Conservation (phyloP, 176 grass and related monocot species). For the Microstegium vimineum region DNA sequence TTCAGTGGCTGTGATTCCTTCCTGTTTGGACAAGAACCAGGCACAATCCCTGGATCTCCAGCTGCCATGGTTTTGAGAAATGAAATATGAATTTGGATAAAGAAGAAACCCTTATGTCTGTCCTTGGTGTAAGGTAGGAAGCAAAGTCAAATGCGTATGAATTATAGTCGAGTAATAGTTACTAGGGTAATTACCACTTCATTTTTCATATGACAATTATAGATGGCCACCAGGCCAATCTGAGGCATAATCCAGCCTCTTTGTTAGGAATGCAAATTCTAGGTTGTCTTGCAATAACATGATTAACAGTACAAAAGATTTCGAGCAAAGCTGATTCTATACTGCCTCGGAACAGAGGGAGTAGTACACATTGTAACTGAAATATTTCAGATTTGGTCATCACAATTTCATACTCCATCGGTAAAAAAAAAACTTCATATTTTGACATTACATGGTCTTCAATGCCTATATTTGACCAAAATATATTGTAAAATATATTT, state of each 20-base stretch:
- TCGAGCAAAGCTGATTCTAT: not conserved
- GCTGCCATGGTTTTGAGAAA: constrained; percentile 52
- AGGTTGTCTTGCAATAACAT: not conserved
- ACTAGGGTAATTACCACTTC: not conserved
- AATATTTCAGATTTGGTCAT: not conserved
- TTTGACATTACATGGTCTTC: not conserved
- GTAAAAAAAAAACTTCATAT: not conserved
- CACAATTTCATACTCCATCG: not conserved
- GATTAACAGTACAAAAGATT: not conserved
- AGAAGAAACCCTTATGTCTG: not conserved
- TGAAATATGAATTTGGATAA: not conserved
- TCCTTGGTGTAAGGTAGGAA: constrained; percentile 5
- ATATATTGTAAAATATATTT: not conserved
- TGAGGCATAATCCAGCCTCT: not conserved
- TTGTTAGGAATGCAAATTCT: not conserved
- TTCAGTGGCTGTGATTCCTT: constrained; percentile 91
- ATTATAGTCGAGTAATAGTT: constrained; percentile 5
- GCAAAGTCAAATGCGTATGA: not conserved
- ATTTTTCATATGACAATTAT: not conserved
- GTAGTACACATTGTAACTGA: not conserved
- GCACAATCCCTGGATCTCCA: constrained; percentile 86
- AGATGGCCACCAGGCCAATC: not conserved
- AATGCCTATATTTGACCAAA: not conserved
- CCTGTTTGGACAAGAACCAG: constrained; percentile 80
- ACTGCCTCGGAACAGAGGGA: not conserved